Conservation (phyloP, 1,284 basidiomycete genomes). For the Irpex rosettiformis region DNA sequence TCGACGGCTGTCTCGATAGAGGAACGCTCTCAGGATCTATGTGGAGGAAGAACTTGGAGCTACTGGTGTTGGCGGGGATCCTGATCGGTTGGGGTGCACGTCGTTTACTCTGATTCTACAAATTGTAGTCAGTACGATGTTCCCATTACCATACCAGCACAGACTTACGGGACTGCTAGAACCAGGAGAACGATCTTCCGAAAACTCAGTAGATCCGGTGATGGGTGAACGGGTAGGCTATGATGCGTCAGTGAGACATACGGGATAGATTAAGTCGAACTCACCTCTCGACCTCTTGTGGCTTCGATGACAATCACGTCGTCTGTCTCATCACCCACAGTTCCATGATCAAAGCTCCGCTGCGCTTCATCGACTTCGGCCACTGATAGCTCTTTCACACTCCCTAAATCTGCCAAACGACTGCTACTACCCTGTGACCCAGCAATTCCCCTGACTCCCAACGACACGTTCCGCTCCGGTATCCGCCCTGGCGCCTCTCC, state of each 20-base stretch:
- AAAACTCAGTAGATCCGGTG: not conserved
- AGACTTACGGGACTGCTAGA: not conserved
- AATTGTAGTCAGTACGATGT: not conserved
- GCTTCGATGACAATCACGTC: slow-evolving; percentile 15
- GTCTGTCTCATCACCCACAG: slow-evolving; percentile 4
- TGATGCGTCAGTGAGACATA: not conserved
- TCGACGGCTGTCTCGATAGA: not conserved
- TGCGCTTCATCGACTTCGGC: not conserved
- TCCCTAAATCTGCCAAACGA: not conserved
- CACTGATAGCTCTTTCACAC: not conserved
- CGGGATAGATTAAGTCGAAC: not conserved
- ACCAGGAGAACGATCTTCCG: not conserved
- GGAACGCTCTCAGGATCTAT: not conserved
- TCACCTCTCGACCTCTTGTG: slow-evolving; percentile 12
- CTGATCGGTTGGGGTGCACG: slow-evolving; percentile 8
- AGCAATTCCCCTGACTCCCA: slow-evolving; percentile 3
- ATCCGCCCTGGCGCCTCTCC: not conserved
- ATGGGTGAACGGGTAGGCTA: slow-evolving; percentile 10
- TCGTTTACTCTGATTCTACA: slow-evolving; percentile 1
- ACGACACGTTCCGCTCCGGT: slow-evolving; percentile 11
- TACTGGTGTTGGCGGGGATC: slow-evolving; percentile 1
- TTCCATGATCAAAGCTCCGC: not conserved
- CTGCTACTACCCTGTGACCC: not conserved
- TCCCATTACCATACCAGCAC: not conserved
- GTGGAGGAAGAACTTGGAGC: not conserved